Evolutionary conservation across 140 eudicot species (phyloP).

Genomic region (Erigeron philadelphicus): DNA sequence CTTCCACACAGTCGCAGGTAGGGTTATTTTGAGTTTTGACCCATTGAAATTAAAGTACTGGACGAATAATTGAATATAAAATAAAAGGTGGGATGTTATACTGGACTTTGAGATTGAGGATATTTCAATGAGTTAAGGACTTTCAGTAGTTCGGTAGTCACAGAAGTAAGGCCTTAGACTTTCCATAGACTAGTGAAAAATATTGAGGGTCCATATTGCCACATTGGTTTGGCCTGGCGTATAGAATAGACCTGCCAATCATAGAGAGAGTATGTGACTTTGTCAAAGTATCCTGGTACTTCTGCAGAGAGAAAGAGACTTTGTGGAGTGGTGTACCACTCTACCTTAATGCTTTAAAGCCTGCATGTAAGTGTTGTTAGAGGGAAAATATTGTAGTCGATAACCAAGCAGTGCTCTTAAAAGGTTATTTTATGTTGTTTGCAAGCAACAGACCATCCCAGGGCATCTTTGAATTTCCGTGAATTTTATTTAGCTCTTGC

Average conservation of each 20-base stretch:
- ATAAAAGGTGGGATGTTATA: neutral
- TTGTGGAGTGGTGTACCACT: no score
- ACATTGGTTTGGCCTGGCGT: neutral
- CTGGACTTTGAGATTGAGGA: neutral
- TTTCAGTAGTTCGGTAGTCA: neutral
- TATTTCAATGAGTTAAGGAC: slow-evolving; percentile 11
- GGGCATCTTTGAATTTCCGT: no score
- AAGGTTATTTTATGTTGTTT: no score
- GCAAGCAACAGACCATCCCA: no score
- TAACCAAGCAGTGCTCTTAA: no score
- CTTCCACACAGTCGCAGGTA: slow-evolving; percentile 66
- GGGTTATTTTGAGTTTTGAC: slow-evolving; percentile 8
- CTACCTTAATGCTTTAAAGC: no score
- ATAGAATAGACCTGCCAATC: neutral
- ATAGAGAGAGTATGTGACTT: no score
- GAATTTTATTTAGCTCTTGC: no score
- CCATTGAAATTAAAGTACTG: neutral
- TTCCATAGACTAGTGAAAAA: neutral
- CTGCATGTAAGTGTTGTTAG: no score
- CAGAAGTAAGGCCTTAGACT: slow-evolving; percentile 1
- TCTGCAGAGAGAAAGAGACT: no score
- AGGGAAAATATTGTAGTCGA: no score
- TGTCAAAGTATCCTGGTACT: no score
- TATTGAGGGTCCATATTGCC: neutral
- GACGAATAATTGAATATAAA: neutral